Evolutionary conservation across 2,329 filamentous ascomycete species (phyloP).

Genomic region (Phyllosticta paracitricarpa): DNA sequence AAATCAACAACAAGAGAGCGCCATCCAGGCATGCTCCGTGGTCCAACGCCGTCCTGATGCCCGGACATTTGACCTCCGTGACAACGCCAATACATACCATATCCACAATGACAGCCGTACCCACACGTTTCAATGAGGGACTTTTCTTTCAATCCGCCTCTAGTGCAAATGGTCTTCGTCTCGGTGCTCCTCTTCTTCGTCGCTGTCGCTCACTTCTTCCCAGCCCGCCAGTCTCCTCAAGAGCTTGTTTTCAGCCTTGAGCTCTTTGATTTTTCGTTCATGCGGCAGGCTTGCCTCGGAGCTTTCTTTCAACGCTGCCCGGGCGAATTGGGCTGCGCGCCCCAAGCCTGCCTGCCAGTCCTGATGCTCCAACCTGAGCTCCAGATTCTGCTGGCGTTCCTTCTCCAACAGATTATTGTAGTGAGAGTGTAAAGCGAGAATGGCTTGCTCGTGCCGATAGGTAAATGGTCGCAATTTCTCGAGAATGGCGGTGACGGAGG

Average conservation of each 20-base stretch:
- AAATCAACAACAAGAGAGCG: background rate
- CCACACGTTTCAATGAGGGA: slow-evolving; percentile 1
- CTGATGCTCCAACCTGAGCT: slow-evolving; percentile 38
- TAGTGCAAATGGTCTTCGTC: slow-evolving; percentile 13
- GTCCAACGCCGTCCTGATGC: background rate
- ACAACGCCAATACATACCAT: background rate
- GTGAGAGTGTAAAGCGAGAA: slow-evolving; percentile 37
- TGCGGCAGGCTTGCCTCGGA: slow-evolving; percentile 28
- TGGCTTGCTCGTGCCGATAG: slow-evolving; percentile 33
- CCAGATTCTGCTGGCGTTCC: slow-evolving; percentile 34
- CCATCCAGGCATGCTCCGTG: background rate
- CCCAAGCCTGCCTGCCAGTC: slow-evolving; percentile 39
- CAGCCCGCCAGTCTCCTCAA: slow-evolving; percentile 36
- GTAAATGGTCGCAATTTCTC: slow-evolving; percentile 28
- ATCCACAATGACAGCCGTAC: background rate
- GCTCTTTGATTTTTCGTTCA: slow-evolving; percentile 28
- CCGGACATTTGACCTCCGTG: background rate
- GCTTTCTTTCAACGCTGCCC: slow-evolving; percentile 29
- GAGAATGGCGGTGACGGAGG: slow-evolving; percentile 27
- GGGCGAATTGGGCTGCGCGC: slow-evolving; percentile 33
- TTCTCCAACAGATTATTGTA: slow-evolving; percentile 36
- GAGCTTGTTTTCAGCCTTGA: slow-evolving; percentile 40
- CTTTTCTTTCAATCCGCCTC: background rate
- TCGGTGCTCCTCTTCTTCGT: slow-evolving; percentile 30
- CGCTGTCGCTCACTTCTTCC: slow-evolving; percentile 31